Percentiles rank a stretch among this genome's conserved stretches.
These are phyloP conservation scores for Gremmenia infestans DNA, from an alignment of 2,329 filamentous ascomycete genomes.

Conservation along the genomic window DNA sequence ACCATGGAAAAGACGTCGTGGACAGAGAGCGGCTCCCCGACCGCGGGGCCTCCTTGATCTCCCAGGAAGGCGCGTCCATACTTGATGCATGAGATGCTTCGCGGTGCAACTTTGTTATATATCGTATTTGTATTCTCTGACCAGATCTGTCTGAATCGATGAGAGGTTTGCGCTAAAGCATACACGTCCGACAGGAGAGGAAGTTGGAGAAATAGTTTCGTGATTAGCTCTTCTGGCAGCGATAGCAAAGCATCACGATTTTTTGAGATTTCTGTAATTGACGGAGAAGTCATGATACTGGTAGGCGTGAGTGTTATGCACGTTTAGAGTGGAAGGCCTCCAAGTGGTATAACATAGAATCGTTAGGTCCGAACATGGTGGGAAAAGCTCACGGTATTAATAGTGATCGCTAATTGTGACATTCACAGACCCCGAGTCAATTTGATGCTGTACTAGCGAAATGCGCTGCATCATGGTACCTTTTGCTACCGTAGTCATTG, in stretches of 20 bases:
- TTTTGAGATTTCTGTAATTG: neutral
- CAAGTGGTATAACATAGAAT: no score
- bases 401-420: no score
- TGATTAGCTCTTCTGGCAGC: neutral
- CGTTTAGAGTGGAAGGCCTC: no score
- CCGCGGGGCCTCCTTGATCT: neutral
- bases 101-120: neutral
- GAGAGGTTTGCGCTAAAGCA: neutral
- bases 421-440: no score
- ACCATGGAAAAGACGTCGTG: neutral
- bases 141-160: neutral
- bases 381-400: no score
- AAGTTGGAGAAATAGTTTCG: neutral
- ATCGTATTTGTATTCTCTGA: neutral
- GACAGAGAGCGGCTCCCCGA: neutral
- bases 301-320: neutral
- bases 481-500: no score
- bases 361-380: no score
- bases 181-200: neutral
- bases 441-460: no score
- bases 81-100: neutral
- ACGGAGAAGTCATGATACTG: neutral
- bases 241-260: neutral
- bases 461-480: no score
- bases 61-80: neutral